Percentiles rank a stretch among this genome's conserved stretches.
Conservation (phyloP, 257 asterid genomes). For the Nyctanthes arbortristis region DNA sequence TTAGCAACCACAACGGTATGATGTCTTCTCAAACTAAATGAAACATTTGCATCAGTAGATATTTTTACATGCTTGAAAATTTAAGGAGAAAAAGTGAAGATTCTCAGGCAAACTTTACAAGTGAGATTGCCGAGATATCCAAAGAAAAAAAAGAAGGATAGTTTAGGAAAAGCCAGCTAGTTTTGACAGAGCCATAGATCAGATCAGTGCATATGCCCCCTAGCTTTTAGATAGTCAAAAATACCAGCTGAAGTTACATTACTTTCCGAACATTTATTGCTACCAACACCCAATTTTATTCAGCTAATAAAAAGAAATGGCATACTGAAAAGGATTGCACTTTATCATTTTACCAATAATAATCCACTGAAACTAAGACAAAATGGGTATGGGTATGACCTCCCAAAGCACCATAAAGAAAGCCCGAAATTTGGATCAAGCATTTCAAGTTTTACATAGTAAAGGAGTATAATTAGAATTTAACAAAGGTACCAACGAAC, state of each 20-base stretch:
- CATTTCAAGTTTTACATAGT: not conserved
- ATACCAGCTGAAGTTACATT: not conserved
- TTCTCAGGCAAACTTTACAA: not conserved
- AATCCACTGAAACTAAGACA: too few relatives aligned
- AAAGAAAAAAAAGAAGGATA: not conserved
- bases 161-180: not conserved
- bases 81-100: not conserved
- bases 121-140: not conserved
- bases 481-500: too few relatives aligned
- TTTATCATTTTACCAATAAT: too few relatives aligned
- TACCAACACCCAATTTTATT: not conserved
- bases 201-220: not conserved
- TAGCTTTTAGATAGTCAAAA: not conserved
- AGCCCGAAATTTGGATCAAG: not conserved
- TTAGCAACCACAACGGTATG: not conserved
- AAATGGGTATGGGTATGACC: not conserved
- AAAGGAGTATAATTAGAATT: not conserved
- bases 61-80: too few relatives aligned
- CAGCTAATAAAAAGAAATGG: not conserved
- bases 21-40: constrained; percentile 2
- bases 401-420: not conserved
- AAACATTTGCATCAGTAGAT: too few relatives aligned
- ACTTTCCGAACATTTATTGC: not conserved
- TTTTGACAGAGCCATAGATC: not conserved
- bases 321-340: not conserved